Conservation (phyloP, 768 basidiomycete genomes). For the Collybia sp. region DNA sequence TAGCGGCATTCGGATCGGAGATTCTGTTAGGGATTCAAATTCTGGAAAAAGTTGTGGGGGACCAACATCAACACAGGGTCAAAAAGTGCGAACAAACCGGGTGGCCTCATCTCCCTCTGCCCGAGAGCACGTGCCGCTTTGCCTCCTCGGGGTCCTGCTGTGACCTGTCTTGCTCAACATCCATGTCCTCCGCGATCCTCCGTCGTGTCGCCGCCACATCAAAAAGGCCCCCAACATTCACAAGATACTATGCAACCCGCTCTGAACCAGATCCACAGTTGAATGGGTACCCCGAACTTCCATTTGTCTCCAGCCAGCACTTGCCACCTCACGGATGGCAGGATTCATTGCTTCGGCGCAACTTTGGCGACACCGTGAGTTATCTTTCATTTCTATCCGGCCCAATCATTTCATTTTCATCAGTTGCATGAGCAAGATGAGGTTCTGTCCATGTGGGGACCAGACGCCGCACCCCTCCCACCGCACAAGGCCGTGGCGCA, state of each 20-base stretch:
- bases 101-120: no score
- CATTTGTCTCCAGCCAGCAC: slow-evolving; percentile 60
- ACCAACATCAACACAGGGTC: neutral
- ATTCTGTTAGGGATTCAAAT: slow-evolving; percentile 4
- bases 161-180: slow-evolving; percentile 6
- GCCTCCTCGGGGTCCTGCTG: slow-evolving; percentile 5
- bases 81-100: no score
- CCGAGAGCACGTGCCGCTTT: slow-evolving; percentile 46
- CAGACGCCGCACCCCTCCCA: slow-evolving; percentile 61
- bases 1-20: slow-evolving; percentile 46
- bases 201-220: slow-evolving; percentile 28
- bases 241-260: slow-evolving; percentile 29
- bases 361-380: slow-evolving; percentile 72
- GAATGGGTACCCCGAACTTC: slow-evolving; percentile 69
- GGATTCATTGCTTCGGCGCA: slow-evolving; percentile 71
- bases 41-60: slow-evolving; percentile 14
- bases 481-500: slow-evolving; percentile 60
- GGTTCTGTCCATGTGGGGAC: slow-evolving; percentile 83
- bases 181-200: slow-evolving; percentile 32
- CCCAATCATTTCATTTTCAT: slow-evolving; percentile 8
- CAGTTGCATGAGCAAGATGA: slow-evolving; percentile 83
- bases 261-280: slow-evolving; percentile 61
- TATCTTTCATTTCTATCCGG: slow-evolving; percentile 3
- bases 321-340: slow-evolving; percentile 69
- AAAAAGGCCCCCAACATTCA: slow-evolving; percentile 4